These are phyloP conservation scores for Daedaleopsis sinensis DNA, from an alignment of 768 basidiomycete genomes.

Conservation along the genomic window DNA sequence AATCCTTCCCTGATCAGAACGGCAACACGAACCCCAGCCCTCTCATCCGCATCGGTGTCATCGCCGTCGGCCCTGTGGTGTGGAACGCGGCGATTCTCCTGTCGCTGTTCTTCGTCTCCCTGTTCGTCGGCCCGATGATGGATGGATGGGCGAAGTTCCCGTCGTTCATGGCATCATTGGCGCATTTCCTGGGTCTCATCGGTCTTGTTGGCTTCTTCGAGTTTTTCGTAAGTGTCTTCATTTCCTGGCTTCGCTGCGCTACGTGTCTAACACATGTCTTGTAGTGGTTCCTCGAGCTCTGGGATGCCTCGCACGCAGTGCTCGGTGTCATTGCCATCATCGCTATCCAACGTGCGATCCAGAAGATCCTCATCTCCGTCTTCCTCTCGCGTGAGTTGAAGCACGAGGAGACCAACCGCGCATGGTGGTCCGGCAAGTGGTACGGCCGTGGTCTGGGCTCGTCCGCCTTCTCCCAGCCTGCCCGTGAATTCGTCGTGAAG, in stretches of 20 bases:
- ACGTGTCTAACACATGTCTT: slow-evolving; percentile 24
- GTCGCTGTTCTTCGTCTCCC: slow-evolving; percentile 85
- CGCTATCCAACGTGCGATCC: slow-evolving; percentile 88
- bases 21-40: slow-evolving; percentile 78
- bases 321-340: slow-evolving; percentile 90
- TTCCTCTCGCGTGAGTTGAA: slow-evolving; percentile 98
- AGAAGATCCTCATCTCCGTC: slow-evolving; percentile 92
- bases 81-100: slow-evolving; percentile 93
- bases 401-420: slow-evolving; percentile 96
- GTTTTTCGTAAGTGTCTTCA: slow-evolving; percentile 74
- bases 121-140: slow-evolving; percentile 91
- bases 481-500: slow-evolving; percentile 97
- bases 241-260: slow-evolving; percentile 8
- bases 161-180: slow-evolving; percentile 89
- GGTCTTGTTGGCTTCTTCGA: slow-evolving; percentile 92
- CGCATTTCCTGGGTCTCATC: slow-evolving; percentile 80
- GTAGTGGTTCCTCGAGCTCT: slow-evolving; percentile 95
- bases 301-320: slow-evolving; percentile 96
- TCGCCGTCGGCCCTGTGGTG: slow-evolving; percentile 90
- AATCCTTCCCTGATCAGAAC: slow-evolving; percentile 74
- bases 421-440: slow-evolving; percentile 99
- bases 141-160: slow-evolving; percentile 86
- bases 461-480: slow-evolving; percentile 94
- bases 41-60: slow-evolving; percentile 84
- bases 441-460: slow-evolving; percentile 90